A percentile compares a stretch with the other conserved stretches of the same genome.
phyloP scores from a whole-genome alignment of 257 asterid species.

The Gynochthodes officinalis region DNA sequence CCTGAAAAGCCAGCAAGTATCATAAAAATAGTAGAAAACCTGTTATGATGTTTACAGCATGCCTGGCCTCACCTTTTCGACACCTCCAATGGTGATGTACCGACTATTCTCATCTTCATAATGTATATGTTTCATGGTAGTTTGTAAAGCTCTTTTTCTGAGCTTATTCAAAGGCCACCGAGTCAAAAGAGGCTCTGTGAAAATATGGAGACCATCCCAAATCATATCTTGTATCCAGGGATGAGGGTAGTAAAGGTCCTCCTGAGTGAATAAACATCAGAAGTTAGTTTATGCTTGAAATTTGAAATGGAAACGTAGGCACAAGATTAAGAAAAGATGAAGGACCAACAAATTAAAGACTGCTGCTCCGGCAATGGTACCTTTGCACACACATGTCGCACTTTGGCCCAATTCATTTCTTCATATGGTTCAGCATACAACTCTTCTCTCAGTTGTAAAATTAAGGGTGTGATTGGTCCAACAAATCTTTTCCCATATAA shows the following conservation, averaged over 20 bases:
- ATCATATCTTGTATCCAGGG: constrained; percentile 30
- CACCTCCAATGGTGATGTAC: constrained; percentile 32
- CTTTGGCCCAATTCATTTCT: constrained; percentile 23
- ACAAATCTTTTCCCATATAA: no score
- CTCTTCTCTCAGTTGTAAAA: constrained; percentile 24
- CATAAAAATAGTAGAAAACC: no score
- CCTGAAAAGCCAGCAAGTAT: not conserved
- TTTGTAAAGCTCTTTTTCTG: constrained; percentile 31
- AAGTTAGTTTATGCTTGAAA: not conserved
- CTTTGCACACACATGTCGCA: constrained; percentile 31
- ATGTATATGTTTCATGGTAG: constrained; percentile 33
- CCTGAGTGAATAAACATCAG: constrained; percentile 15
- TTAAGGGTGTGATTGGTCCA: constrained; percentile 21
- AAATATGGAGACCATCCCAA: constrained; percentile 28
- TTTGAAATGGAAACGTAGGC: not conserved
- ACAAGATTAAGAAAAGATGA: not conserved
- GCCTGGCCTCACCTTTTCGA: constrained; percentile 24
- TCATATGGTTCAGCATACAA: constrained; percentile 24
- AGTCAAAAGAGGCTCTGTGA: constrained; percentile 27
- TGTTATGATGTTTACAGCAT: no score
- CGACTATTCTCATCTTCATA: constrained; percentile 36
- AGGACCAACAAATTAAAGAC: not conserved
- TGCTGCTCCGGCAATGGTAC: constrained; percentile 1
- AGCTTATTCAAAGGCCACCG: constrained; percentile 37
- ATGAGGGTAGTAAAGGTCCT: constrained; percentile 34